Base-by-base conservation (phyloP, 176 grass and related monocot genomes). In the Olyra latifolia region DNA sequence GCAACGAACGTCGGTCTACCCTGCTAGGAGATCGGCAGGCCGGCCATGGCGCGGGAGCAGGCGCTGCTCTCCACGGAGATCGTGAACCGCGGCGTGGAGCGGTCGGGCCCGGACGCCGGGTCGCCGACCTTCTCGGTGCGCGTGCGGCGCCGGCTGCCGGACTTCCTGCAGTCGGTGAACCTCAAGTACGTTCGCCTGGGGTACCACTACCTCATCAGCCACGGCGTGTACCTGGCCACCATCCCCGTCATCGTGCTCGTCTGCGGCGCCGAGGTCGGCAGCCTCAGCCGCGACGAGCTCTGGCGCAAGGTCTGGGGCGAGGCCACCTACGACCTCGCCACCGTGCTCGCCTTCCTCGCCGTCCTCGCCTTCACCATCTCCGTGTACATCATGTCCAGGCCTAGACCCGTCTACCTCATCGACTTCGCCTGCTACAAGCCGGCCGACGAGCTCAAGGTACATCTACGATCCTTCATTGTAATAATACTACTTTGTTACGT, bases 131-230 rank as follows among this genome's bases (percentile, higher is more conserved):
- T 98, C 90, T 98, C 96, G 27, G 86, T 98, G 78, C 69, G 92
- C 19, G 96, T 98, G 65, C 92, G 90, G 0, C 90, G 96, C 27
- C 85, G 92, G n/a, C 88, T 98, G 69, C 96, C 96, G 24, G 96
- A 98, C 82, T 98, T 98, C 50, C 43, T 98, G 58, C 96, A 98
- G 87, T 98, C 96, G 11, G 96, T 98, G 71, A 98, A 98, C 90
- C 88, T 98, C 55, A 95, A 98, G 88, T 95, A 98, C 83, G 96
- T 98, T 56, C 68, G 82, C 28, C 86, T 98, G 15, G 96, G 96
- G 9, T 98, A 98, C 90, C 96, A 86, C 86, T 95, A 98, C 86
- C 90, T 98, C 25, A 78, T 98, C 82, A 95, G 90, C 90, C 96
- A 98, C 72, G 96, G 85, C 38, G 85, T 98, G 62, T 98, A 98